These are phyloP conservation scores for Trichoderma guizhouense DNA, from an alignment of 2,329 filamentous ascomycete species.

Conservation along the genomic window DNA sequence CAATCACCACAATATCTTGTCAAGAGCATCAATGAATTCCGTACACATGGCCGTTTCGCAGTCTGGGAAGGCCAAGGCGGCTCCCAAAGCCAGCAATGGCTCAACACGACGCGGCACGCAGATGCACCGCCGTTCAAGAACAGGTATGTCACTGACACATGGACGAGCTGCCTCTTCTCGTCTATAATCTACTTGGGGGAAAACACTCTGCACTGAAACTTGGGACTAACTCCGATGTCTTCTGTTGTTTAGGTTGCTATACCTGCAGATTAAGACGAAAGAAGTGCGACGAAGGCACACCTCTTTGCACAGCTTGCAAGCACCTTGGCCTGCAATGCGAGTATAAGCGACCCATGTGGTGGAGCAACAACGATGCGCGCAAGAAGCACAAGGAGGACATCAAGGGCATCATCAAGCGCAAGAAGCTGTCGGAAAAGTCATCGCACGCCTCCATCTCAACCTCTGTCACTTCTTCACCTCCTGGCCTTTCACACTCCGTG, in stretches of 20 bases:
- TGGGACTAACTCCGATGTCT: not conserved
- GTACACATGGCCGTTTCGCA: constrained; percentile 62
- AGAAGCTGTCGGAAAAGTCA: constrained; percentile 87
- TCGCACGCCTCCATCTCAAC: constrained; percentile 51
- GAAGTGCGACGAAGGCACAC: constrained; percentile 65
- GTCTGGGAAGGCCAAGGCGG: constrained; percentile 56
- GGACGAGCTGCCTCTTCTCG: not conserved
- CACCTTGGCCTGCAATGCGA: constrained; percentile 83
- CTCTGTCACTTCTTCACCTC: constrained; percentile 67
- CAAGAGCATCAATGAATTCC: constrained; percentile 44
- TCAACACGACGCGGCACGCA: constrained; percentile 69
- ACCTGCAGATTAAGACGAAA: constrained; percentile 65
- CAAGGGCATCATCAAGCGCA: constrained; percentile 96
- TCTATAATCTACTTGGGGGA: not conserved
- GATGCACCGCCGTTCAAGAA: constrained; percentile 91
- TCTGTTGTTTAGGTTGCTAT: constrained; percentile 54
- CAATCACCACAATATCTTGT: constrained; percentile 51
- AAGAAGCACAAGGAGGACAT: constrained; percentile 88
- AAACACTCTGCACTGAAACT: not conserved
- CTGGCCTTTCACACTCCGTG: constrained; percentile 75
- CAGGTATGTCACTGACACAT: constrained; percentile 62
- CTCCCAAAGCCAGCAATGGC: constrained; percentile 51
- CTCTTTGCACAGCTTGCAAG: constrained; percentile 63
- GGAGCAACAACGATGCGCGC: constrained; percentile 87
- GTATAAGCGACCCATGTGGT: constrained; percentile 97